phyloP scores from a whole-genome alignment of 257 asterid genomes.

The Salvia rosmarinus region DNA sequence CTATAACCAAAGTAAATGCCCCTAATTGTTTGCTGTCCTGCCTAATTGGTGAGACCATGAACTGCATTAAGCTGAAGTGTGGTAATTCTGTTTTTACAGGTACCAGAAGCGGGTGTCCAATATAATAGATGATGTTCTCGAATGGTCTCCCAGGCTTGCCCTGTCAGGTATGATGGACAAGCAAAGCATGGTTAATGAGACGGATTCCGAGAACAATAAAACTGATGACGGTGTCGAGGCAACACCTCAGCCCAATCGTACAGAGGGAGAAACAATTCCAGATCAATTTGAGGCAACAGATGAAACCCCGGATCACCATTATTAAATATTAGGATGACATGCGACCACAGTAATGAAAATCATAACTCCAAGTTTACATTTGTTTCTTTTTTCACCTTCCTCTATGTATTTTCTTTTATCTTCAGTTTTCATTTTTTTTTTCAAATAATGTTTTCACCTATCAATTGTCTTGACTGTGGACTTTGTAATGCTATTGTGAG shows the following conservation, averaged over 20 bases:
- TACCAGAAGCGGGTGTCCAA: constrained; percentile 93
- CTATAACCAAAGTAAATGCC: too few relatives aligned
- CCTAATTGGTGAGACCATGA: background rate
- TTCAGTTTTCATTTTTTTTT: background rate
- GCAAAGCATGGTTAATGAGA: constrained; percentile 57
- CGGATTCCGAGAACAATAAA: constrained; percentile 49
- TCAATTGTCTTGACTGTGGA: constrained; percentile 35
- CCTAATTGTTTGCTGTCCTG: background rate
- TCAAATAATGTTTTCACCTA: constrained; percentile 27
- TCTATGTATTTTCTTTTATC: constrained; percentile 14
- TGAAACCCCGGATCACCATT: constrained; percentile 42
- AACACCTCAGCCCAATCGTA: constrained; percentile 32
- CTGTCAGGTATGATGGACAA: constrained; percentile 96
- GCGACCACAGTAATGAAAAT: constrained; percentile 35
- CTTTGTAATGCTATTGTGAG: constrained; percentile 38
- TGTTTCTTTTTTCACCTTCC: background rate
- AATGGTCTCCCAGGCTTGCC: constrained; percentile 96
- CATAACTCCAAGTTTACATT: background rate
- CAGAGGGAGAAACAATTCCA: constrained; percentile 41
- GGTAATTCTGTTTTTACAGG: constrained; percentile 49
- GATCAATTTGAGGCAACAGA: constrained; percentile 50
- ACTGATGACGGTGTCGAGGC: constrained; percentile 52
- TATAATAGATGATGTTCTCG: constrained; percentile 94
- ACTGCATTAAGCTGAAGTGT: constrained; percentile 9
- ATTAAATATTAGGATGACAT: constrained; percentile 35